Conservation (phyloP, 2,329 filamentous ascomycete species). For the Aspergillus fischeri region DNA sequence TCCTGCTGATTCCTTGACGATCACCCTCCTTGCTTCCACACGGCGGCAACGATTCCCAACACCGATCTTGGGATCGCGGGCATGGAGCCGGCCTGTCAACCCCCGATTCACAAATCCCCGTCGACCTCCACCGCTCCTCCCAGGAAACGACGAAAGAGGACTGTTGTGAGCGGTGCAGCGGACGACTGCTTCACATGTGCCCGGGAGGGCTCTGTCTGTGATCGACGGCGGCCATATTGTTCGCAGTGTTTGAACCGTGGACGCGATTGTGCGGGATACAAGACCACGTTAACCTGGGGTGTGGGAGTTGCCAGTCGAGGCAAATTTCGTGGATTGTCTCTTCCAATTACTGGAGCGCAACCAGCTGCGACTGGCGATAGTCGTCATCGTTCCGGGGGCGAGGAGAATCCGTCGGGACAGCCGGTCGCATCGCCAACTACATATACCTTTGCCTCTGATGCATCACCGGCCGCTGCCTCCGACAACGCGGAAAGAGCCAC, state of each 20-base stretch:
- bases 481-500: not conserved
- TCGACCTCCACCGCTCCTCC: conserved; percentile 26
- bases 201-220: conserved; percentile 79
- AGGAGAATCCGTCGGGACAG: not conserved
- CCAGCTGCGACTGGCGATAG: conserved; percentile 24
- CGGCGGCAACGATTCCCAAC: not conserved
- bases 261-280: conserved; percentile 92
- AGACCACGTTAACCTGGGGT: conserved; percentile 94
- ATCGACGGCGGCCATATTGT: conserved; percentile 89
- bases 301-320: conserved; percentile 92
- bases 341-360: conserved; percentile 55
- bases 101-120: conserved; percentile 23
- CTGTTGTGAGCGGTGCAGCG: conserved; percentile 79
- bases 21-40: conserved; percentile 4
- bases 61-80: not conserved
- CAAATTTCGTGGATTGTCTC: conserved; percentile 83
- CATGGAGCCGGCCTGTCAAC: conserved; percentile 20
- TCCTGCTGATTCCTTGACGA: conserved; percentile 1
- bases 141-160: conserved; percentile 77
- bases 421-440: not conserved
- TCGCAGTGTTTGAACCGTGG: conserved; percentile 88
- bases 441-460: not conserved
- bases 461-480: not conserved
- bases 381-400: conserved; percentile 3
- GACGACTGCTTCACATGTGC: conserved; percentile 95